phyloP scores from a whole-genome alignment of 2,329 filamentous ascomycete genomes.

The Pezicula neosporulosa region DNA sequence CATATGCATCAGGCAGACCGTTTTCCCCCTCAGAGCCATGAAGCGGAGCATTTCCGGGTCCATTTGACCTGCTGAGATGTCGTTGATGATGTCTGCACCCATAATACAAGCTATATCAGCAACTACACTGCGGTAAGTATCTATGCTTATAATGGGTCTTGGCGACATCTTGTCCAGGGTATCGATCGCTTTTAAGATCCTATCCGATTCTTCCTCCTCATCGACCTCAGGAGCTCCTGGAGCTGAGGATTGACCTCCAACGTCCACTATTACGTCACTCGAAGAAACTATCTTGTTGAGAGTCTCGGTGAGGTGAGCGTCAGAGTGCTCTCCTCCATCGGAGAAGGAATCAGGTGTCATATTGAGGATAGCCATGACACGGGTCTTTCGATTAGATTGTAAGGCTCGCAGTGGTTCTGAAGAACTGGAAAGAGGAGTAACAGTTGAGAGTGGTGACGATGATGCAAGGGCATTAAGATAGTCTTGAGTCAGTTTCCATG shows the following conservation, averaged over 20 bases:
- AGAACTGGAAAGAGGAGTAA: slow-evolving; percentile 50
- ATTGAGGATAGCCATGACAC: slow-evolving; percentile 92
- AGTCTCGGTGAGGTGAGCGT: slow-evolving; percentile 33
- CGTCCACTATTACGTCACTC: slow-evolving; percentile 82
- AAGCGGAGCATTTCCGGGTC: slow-evolving; percentile 81
- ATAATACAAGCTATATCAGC: slow-evolving; percentile 71
- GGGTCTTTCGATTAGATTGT: slow-evolving; percentile 54
- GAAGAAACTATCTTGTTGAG: slow-evolving; percentile 58
- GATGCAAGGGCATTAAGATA: slow-evolving; percentile 57
- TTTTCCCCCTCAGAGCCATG: slow-evolving; percentile 72
- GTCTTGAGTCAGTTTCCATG: slow-evolving; percentile 59
- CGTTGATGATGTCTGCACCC: slow-evolving; percentile 92
- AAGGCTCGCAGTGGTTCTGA: slow-evolving; percentile 56
- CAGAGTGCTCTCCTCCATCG: slow-evolving; percentile 67
- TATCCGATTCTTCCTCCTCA: slow-evolving; percentile 68
- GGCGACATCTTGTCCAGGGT: slow-evolving; percentile 64
- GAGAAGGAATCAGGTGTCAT: slow-evolving; percentile 96
- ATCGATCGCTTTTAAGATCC: slow-evolving; percentile 76
- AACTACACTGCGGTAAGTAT: slow-evolving; percentile 87
- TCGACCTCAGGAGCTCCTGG: slow-evolving; percentile 69
- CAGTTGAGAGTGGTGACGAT: slow-evolving; percentile 49
- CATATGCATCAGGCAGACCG: slow-evolving; percentile 75
- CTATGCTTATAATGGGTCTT: slow-evolving; percentile 70
- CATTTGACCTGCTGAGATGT: slow-evolving; percentile 79
- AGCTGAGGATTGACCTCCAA: slow-evolving; percentile 91